Percentiles rank a stretch among this genome's conserved stretches.
phyloP scores from a whole-genome alignment of 2,329 filamentous ascomycete genomes.

The Rachicladosporium sp. region DNA sequence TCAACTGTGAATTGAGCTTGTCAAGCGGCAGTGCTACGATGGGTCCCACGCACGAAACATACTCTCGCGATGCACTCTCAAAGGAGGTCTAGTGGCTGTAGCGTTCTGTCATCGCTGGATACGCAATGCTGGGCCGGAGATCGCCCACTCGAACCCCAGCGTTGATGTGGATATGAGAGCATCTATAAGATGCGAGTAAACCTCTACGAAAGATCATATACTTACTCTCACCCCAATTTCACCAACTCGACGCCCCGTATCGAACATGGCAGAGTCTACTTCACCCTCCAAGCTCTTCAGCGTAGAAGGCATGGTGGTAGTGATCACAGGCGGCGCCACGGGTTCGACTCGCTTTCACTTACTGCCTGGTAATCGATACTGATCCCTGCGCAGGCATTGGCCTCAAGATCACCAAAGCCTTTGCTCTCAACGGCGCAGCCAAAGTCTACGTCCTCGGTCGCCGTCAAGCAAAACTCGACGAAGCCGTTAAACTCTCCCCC shows the following conservation, averaged over 20 bases:
- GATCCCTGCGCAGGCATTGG: slow-evolving; percentile 28
- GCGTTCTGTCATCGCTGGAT: too few relatives aligned
- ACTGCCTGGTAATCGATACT: not conserved
- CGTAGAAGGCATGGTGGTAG: slow-evolving; percentile 40
- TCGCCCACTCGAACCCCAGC: too few relatives aligned
- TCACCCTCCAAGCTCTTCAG: slow-evolving; percentile 29
- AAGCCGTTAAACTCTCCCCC: slow-evolving; percentile 25
- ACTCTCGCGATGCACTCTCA: too few relatives aligned
- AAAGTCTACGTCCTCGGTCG: slow-evolving; percentile 43
- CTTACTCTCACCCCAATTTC: not conserved
- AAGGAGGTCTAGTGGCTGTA: too few relatives aligned
- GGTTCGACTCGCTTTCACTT: slow-evolving; percentile 26
- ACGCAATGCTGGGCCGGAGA: too few relatives aligned
- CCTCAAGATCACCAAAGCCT: slow-evolving; percentile 33
- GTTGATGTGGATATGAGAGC: too few relatives aligned
- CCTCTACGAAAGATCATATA: too few relatives aligned
- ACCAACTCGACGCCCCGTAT: not conserved
- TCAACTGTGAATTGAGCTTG: too few relatives aligned
- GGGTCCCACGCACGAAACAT: too few relatives aligned
- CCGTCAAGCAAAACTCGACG: slow-evolving; percentile 34
- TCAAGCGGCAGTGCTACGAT: too few relatives aligned
- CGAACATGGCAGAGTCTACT: too few relatives aligned
- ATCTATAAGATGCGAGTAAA: too few relatives aligned
- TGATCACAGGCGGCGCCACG: slow-evolving; percentile 43
- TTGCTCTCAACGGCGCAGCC: slow-evolving; percentile 34